Evolutionary conservation across 306 rosid genomes (phyloP), one percentile per base, ranked within the genome.

Genomic region (Vigna reflexopilosa): DNA sequence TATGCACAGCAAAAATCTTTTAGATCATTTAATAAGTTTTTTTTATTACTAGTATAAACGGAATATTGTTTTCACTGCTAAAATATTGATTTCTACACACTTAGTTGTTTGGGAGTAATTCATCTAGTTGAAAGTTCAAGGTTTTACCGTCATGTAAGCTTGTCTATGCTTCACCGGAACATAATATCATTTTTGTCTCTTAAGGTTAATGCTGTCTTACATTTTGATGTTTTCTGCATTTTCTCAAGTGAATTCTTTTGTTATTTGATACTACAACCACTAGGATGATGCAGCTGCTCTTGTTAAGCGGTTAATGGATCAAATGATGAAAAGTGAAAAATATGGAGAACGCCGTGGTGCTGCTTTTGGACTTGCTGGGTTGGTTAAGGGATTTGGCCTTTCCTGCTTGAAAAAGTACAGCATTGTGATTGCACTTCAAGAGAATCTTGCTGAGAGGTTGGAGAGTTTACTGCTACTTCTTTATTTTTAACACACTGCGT

Each of bases 311-410:
- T 90, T 95, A 44, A 50, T 93, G 90, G 96, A 93, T 91, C 92
- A 88, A 81, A 57, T 95, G 85, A 88, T 92, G 97, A 93, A 91
- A 87, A 87, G 97, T 72, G 97, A 92, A 30, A 95, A 91, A 74
- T 95, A 91, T 85, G 99, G 99, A 63, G 99, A 91, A 63, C 97
- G 97, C 4, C 96, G 99, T 24, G 99, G 98, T 75, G 99, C 99
- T 28, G 99, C 99, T 64, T 95, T 92, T 86, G 99, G 99, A 56
- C 96, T 95, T 71, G 96, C 99, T 32, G 98, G 99, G 77, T 88
- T 93, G 77, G 97, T 93, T 20, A 93, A 95, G 83, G 98, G 99
- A 77, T 93, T 95, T 71, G 96, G 99, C 67, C 80, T 95, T 69
- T 80, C 97, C 47, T 87, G 87, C 82, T 86, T 95, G 90, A 95